Conservation (phyloP, 2,329 filamentous ascomycete species). For the Waltergamsia citrina region DNA sequence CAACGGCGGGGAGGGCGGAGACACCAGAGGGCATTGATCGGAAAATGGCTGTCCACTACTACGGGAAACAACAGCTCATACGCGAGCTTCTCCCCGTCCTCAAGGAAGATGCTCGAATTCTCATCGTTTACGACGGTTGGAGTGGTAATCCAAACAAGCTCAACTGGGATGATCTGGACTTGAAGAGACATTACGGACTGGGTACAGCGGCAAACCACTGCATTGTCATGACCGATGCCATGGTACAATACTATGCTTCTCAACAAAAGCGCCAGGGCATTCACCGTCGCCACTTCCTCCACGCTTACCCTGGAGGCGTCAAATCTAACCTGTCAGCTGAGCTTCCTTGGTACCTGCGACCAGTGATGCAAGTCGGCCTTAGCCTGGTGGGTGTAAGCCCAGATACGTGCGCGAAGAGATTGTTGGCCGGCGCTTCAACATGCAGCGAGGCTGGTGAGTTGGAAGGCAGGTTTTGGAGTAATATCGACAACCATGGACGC, state of each 20-base stretch:
- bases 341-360: constrained; percentile 20
- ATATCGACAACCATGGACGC: constrained; percentile 17
- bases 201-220: constrained; percentile 24
- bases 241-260: constrained; percentile 22
- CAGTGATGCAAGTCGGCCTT: constrained; percentile 5
- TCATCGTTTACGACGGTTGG: constrained; percentile 24
- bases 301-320: constrained; percentile 29
- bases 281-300: constrained; percentile 21
- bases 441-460: constrained; percentile 6
- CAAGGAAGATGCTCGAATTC: constrained; percentile 23
- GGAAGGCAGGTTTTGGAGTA: constrained; percentile 14
- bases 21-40: constrained; percentile 32
- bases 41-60: constrained; percentile 36
- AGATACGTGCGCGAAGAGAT: constrained; percentile 15
- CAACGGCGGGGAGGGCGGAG: constrained; percentile 23
- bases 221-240: constrained; percentile 25
- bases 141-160: constrained; percentile 21
- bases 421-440: constrained; percentile 13
- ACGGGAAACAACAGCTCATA: constrained; percentile 32
- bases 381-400: constrained; percentile 13
- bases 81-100: constrained; percentile 26
- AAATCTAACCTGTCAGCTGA: constrained; percentile 16
- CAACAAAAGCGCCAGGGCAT: constrained; percentile 11
- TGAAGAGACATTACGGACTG: constrained; percentile 22
- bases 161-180: constrained; percentile 27